These are phyloP conservation scores for Clohesyomyces aquaticus DNA, from an alignment of 495 filamentous ascomycete genomes.

Conservation along the genomic window DNA sequence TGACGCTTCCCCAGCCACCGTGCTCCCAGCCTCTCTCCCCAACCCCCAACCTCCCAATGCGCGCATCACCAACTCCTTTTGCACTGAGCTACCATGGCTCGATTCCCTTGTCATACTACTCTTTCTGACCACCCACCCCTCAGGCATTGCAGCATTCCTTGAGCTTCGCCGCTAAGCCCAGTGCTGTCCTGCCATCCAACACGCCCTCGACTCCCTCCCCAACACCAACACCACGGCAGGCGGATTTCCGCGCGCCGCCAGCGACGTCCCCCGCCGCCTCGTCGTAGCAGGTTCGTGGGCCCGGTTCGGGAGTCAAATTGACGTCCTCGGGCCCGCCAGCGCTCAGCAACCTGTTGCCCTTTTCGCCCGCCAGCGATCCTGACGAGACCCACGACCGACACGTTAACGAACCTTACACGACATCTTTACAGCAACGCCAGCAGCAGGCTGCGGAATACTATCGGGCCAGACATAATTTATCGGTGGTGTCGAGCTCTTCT, in stretches of 20 bases:
- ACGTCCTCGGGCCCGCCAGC: slow-evolving; percentile 36
- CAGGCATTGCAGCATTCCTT: slow-evolving; percentile 37
- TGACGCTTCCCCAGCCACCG: slow-evolving; percentile 30
- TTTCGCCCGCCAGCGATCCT: slow-evolving; percentile 15
- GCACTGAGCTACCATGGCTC: slow-evolving; percentile 21
- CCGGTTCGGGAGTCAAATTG: slow-evolving; percentile 32
- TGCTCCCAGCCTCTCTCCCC: slow-evolving; percentile 23
- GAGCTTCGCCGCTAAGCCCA: slow-evolving; percentile 27
- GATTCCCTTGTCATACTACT: slow-evolving; percentile 30
- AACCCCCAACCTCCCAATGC: slow-evolving; percentile 35
- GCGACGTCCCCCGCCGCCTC: slow-evolving; percentile 15
- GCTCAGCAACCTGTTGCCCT: slow-evolving; percentile 41
- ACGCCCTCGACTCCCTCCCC: background rate
- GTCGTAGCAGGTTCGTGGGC: slow-evolving; percentile 17
- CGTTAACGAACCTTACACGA: slow-evolving; percentile 61
- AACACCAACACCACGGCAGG: slow-evolving; percentile 6
- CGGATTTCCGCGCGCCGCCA: background rate
- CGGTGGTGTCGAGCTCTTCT: slow-evolving; percentile 57
- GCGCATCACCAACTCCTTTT: background rate
- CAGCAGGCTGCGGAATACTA: slow-evolving; percentile 50
- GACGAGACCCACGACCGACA: slow-evolving; percentile 60
- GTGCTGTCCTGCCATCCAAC: slow-evolving; percentile 10
- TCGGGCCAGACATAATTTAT: slow-evolving; percentile 42
- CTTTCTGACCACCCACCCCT: slow-evolving; percentile 23
- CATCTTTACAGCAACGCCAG: slow-evolving; percentile 61